Conservation (phyloP, 257 asterid species). For the Salvia rosmarinus region DNA sequence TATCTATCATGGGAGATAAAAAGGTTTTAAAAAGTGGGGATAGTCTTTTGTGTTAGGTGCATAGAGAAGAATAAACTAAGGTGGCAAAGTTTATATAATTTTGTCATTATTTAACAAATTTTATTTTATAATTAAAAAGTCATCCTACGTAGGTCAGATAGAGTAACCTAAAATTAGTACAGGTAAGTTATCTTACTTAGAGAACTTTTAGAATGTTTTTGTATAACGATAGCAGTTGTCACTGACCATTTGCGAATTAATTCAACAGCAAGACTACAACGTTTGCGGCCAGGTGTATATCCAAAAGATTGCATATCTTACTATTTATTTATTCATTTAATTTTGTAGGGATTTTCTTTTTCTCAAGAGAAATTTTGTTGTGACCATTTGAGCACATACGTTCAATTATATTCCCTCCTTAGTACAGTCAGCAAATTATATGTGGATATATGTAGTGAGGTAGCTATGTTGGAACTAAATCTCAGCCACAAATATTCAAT, state of each 20-base stretch:
- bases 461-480: no score
- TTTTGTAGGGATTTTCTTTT: no score
- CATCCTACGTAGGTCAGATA: not conserved
- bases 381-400: no score
- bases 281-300: constrained; percentile 35
- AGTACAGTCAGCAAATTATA: no score
- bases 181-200: not conserved
- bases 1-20: no score
- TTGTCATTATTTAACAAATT: not conserved
- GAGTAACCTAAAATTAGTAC: not conserved
- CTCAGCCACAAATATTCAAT: no score
- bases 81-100: constrained; percentile 4
- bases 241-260: not conserved
- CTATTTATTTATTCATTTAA: not conserved
- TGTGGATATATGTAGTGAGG: no score
- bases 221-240: no score
- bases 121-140: not conserved
- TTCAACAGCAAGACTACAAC: constrained; percentile 18
- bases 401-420: no score
- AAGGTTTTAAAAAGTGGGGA: not conserved
- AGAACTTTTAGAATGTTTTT: not conserved
- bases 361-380: no score
- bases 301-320: not conserved
- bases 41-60: not conserved
- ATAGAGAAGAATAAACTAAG: constrained; percentile 13